Evolutionary conservation across 805 yeast species (phyloP).

Genomic region (Kazachstania taianensis): DNA sequence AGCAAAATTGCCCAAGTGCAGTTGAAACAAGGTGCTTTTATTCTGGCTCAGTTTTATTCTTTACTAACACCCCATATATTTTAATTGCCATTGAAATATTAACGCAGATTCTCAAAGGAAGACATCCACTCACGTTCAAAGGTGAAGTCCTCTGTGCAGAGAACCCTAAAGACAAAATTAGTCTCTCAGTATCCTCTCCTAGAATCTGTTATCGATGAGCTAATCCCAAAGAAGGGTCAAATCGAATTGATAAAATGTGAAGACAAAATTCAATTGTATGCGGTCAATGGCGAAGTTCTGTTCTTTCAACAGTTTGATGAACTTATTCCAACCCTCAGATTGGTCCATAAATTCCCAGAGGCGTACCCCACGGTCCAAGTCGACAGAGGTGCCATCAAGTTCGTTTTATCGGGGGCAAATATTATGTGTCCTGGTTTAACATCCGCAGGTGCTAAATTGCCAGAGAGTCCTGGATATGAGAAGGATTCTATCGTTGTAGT

Average conservation of each 20-base stretch:
- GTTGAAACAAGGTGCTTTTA: background rate
- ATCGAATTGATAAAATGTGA: conserved; percentile 76
- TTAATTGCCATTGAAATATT: too few relatives aligned
- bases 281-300: conserved; percentile 62
- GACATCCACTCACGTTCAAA: conserved; percentile 87
- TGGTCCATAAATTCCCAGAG: conserved; percentile 74
- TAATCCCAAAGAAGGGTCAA: conserved; percentile 84
- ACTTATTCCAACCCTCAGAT: conserved; percentile 61
- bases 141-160: conserved; percentile 87
- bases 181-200: conserved; percentile 64
- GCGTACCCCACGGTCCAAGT: conserved; percentile 82
- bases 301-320: conserved; percentile 75
- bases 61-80: too few relatives aligned
- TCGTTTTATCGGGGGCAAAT: conserved; percentile 90
- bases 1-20: background rate
- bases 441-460: conserved; percentile 72
- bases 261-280: conserved; percentile 72
- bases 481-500: conserved; percentile 67
- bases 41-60: background rate
- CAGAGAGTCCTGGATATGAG: conserved; percentile 49
- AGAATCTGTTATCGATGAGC: conserved; percentile 66
- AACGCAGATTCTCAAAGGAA: conserved; percentile 64
- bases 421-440: conserved; percentile 96
- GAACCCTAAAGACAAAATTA: conserved; percentile 70
- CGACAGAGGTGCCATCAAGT: conserved; percentile 93